These are phyloP conservation scores for Maudiozyma serrabonitensis DNA, from an alignment of 805 yeast genomes.

Conservation along the genomic window DNA sequence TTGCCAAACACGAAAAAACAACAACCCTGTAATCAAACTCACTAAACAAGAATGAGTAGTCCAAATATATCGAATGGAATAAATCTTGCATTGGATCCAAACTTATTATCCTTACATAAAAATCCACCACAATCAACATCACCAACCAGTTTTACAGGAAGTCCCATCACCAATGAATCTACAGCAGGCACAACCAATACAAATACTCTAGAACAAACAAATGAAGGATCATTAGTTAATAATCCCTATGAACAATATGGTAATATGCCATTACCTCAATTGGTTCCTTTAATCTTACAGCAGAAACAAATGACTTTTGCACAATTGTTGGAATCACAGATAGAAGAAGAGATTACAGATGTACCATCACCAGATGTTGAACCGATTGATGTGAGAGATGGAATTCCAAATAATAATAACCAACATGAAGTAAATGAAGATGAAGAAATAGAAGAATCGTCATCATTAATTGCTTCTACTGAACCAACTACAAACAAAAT, in stretches of 20 bases:
- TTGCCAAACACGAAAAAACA: background rate
- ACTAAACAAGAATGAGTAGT: too few relatives aligned
- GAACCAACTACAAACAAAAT: background rate
- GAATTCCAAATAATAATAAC: background rate
- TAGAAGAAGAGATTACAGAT: background rate
- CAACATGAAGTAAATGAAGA: background rate
- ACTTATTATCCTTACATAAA: conserved; percentile 19
- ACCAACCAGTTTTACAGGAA: background rate
- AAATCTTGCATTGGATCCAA: conserved; percentile 28
- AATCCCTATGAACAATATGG: conserved; percentile 27
- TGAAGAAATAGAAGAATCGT: background rate
- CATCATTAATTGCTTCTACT: too few relatives aligned
- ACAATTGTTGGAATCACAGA: conserved; percentile 4
- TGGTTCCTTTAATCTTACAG: conserved; percentile 48
- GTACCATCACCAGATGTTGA: background rate
- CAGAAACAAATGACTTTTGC: conserved; percentile 8
- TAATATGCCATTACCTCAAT: conserved; percentile 39
- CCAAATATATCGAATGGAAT: conserved; percentile 8
- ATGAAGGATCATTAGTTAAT: conserved; percentile 11
- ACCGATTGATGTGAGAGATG: background rate
- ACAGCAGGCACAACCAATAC: background rate
- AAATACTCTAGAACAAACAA: background rate
- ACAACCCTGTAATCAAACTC: background rate
- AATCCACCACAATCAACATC: background rate
- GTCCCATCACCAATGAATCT: background rate